phyloP scores from a whole-genome alignment of 352 stramenopile species.

The Globisporangium heterothallicum region DNA sequence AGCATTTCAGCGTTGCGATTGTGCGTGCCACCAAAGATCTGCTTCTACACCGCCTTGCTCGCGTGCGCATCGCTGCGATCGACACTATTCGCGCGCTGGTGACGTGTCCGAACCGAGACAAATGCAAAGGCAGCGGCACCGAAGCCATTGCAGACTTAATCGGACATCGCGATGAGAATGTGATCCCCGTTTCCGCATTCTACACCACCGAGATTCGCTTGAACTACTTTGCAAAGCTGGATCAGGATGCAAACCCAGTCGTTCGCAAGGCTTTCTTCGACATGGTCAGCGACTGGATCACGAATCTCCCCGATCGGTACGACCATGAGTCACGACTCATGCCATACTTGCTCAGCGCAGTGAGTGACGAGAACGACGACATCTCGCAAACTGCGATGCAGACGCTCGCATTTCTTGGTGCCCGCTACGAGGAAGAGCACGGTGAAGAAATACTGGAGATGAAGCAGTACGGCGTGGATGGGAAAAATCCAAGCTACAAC shows the following conservation, averaged over 20 bases:
- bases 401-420: conserved; percentile 64
- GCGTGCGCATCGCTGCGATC: conserved; percentile 85
- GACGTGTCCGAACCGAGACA: conserved; percentile 82
- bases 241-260: conserved; percentile 75
- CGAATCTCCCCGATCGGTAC: conserved; percentile 89
- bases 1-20: conserved; percentile 90
- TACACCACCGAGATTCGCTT: conserved; percentile 88
- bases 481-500: conserved; percentile 82
- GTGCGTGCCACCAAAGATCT: conserved; percentile 76
- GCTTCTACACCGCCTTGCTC: conserved; percentile 87
- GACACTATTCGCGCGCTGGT: conserved; percentile 80
- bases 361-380: conserved; percentile 58
- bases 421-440: conserved; percentile 61
- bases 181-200: conserved; percentile 92
- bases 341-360: conserved; percentile 91
- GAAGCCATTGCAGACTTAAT: conserved; percentile 93
- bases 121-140: conserved; percentile 91
- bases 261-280: conserved; percentile 82
- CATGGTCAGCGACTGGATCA: conserved; percentile 90
- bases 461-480: conserved; percentile 93
- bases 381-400: conserved; percentile 57
- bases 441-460: conserved; percentile 88
- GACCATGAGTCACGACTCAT: conserved; percentile 92
- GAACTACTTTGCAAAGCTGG: conserved; percentile 92
- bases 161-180: conserved; percentile 94